Evolutionary conservation across 441 rosid genomes (phyloP).

Genomic region (Erysimum cheiri): DNA sequence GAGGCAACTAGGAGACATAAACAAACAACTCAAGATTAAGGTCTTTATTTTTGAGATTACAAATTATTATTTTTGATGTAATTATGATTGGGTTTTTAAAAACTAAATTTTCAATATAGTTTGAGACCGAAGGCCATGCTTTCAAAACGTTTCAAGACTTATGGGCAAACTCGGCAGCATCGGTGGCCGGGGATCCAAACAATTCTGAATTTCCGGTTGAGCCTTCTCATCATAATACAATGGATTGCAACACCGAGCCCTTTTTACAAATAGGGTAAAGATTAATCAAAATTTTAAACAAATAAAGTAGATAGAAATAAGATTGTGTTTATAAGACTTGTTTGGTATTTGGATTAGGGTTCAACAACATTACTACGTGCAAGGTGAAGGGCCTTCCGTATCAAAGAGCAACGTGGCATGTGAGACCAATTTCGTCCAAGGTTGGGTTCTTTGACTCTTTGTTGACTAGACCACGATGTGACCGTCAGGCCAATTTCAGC

Average conservation of each 20-base stretch:
- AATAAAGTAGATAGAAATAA: neutral
- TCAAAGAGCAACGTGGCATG: slow-evolving; percentile 49
- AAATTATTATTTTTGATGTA: neutral
- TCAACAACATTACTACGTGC: slow-evolving; percentile 61
- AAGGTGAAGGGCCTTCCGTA: slow-evolving; percentile 66
- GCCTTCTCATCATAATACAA: slow-evolving; percentile 25
- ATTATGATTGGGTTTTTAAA: neutral
- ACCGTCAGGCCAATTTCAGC: slow-evolving; percentile 26
- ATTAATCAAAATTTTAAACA: no score
- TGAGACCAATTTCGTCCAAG: slow-evolving; percentile 77
- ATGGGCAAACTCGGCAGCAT: slow-evolving; percentile 28
- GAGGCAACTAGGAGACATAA: slow-evolving; percentile 79
- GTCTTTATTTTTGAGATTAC: slow-evolving; percentile 35
- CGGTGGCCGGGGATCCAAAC: neutral
- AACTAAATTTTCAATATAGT: slow-evolving; percentile 18
- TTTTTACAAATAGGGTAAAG: slow-evolving; percentile 38
- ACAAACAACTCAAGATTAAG: slow-evolving; percentile 78
- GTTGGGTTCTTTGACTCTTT: slow-evolving; percentile 63
- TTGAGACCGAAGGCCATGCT: slow-evolving; percentile 38
- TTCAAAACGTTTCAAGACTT: slow-evolving; percentile 35
- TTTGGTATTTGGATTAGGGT: slow-evolving; percentile 33
- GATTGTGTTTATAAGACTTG: neutral
- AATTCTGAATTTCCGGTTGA: slow-evolving; percentile 35
- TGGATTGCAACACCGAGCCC: slow-evolving; percentile 38
- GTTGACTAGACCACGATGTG: slow-evolving; percentile 29